A percentile compares a stretch with the other conserved stretches of the same genome.
Conservation (phyloP, 2,329 filamentous ascomycete genomes). For the Mollisiaceae sp. region DNA sequence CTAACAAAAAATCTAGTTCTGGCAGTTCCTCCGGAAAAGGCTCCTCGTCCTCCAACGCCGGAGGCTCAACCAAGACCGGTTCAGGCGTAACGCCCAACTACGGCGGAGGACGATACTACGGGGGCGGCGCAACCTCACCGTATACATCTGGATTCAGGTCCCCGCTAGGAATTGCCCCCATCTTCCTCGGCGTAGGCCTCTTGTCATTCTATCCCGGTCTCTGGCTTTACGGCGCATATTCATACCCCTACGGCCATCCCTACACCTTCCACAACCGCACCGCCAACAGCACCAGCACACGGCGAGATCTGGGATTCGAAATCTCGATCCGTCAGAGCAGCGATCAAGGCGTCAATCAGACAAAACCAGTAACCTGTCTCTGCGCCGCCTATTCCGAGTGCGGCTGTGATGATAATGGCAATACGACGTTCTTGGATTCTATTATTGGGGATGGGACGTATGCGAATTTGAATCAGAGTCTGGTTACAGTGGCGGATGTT, state of each 20-base stretch:
- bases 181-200: conserved; percentile 56
- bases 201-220: conserved; percentile 54
- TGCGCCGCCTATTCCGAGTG: conserved; percentile 63
- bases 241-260: conserved; percentile 62
- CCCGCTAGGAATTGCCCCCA: conserved; percentile 56
- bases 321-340: conserved; percentile 32
- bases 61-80: conserved; percentile 61
- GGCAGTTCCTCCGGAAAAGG: conserved; percentile 33
- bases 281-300: conserved; percentile 39
- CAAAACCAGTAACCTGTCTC: conserved; percentile 63
- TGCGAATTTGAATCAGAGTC: conserved; percentile 59
- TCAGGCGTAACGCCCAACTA: conserved; percentile 62
- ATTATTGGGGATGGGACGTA: conserved; percentile 71
- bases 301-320: conserved; percentile 44
- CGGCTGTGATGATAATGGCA: conserved; percentile 71
- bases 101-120: conserved; percentile 68
- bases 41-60: conserved; percentile 43
- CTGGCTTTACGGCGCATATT: conserved; percentile 68
- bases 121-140: conserved; percentile 65
- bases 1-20: conserved; percentile 17
- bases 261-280: conserved; percentile 58
- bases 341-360: conserved; percentile 55
- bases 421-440: conserved; percentile 62
- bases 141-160: conserved; percentile 61
- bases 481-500: conserved; percentile 66